Evolutionary conservation across 2,329 filamentous ascomycete species (phyloP), one percentile per base, ranked within the genome.

Genomic region (Diaporthe citri): DNA sequence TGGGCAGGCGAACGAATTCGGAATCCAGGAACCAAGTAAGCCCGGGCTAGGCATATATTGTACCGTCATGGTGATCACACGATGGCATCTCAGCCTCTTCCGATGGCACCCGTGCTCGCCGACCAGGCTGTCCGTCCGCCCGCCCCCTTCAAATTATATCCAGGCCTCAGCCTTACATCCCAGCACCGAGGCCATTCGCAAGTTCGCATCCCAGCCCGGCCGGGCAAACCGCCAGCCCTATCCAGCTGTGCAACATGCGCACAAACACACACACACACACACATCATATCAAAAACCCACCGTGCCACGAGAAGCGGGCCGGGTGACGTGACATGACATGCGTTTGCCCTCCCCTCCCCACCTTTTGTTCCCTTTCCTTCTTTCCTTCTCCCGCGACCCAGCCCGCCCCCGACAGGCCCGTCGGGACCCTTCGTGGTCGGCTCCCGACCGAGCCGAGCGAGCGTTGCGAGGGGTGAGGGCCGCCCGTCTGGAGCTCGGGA

Each of bases 251-350:
- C 46, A 28, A 67, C 62, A 39, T 34, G n/a, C n/a, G n/a, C n/a
- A n/a, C 31, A 5, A 31, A 31, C 31, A 52, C 31, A 52, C 46
- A 25, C 6, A 8, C 4, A 64, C 41, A 36, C 28, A 36, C 28
- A 15, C 28, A 2, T 10, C 15, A 36, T 22, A 20, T 4, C 31
- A 52, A 48, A 41, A 52, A 52, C 34, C 46, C 64, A 67, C 48
- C n/a, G 48, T 64, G 64, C 64, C 64, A 52, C 64, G 64, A 39
- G 22, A 52, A 69, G 64, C 48, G 64, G 64, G 64, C 46, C 48
- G 36, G 34, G 64, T 69, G 64, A 67, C 64, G 64, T 69, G 64
- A 69, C 64, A 69, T 69, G 34, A 55, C 64, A 69, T 69, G n/a
- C 64, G 48, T 69, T 69, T 41, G n/a, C 41, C 31, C 36, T 12